A percentile compares a stretch with the other conserved stretches of the same genome.
Evolutionary conservation across 2,329 filamentous ascomycete genomes (phyloP).

Genomic region (Penicillium brevicompactum): DNA sequence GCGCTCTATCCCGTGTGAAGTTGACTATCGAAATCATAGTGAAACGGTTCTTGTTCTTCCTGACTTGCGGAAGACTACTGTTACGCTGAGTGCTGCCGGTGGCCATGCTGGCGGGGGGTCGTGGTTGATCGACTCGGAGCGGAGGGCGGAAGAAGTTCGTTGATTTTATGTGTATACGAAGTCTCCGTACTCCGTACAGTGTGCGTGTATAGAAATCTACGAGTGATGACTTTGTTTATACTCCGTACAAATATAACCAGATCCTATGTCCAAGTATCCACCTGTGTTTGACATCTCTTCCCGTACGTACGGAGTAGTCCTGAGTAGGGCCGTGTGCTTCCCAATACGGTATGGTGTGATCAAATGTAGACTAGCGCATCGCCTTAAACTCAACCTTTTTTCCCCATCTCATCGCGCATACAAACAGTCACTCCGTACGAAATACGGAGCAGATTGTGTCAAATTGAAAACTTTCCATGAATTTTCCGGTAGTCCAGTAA

Average conservation of each 20-base stretch:
- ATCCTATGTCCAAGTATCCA: background rate
- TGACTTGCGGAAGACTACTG: slow-evolving; percentile 70
- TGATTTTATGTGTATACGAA: slow-evolving; percentile 1
- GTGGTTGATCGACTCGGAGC: slow-evolving; percentile 66
- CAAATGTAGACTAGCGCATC: background rate
- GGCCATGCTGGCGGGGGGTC: slow-evolving; percentile 58
- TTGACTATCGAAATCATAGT: slow-evolving; percentile 76
- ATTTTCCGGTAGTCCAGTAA: background rate
- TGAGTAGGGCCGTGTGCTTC: background rate
- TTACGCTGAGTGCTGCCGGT: slow-evolving; percentile 70
- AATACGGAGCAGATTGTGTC: no score
- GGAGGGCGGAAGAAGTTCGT: slow-evolving; percentile 24
- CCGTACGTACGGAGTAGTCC: background rate
- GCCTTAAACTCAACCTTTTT: background rate
- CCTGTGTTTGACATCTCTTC: background rate
- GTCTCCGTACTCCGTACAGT: background rate
- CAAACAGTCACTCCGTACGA: no score
- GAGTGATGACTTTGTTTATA: slow-evolving; percentile 18
- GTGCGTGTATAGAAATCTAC: slow-evolving; percentile 13
- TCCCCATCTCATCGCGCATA: no score
- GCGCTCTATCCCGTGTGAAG: slow-evolving; percentile 65
- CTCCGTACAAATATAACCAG: background rate
- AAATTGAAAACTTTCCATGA: background rate
- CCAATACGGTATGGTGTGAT: background rate
- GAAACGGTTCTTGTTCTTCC: slow-evolving; percentile 75